These are phyloP conservation scores for Lepraria neglecta DNA, from an alignment of 495 filamentous ascomycete species.

Conservation along the genomic window DNA sequence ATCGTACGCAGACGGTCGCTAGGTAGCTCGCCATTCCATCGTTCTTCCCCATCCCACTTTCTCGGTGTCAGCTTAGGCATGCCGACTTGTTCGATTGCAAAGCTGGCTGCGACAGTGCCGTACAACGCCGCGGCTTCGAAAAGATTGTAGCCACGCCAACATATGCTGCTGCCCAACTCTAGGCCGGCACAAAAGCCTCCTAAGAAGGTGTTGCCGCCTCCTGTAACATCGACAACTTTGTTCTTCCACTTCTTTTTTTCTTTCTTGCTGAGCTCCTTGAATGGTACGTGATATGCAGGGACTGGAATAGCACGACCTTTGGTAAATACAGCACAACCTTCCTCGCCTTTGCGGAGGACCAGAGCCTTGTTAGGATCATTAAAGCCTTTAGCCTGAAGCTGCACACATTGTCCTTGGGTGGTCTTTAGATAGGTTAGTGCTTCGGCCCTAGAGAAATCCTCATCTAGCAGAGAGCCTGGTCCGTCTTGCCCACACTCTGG, in stretches of 20 bases:
- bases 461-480: neutral
- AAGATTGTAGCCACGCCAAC: neutral
- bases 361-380: conserved; percentile 43
- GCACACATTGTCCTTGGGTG: conserved; percentile 27
- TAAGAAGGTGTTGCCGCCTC: conserved; percentile 91
- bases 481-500: too few relatives aligned
- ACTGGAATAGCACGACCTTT: conserved; percentile 33
- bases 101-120: conserved; percentile 82
- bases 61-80: conserved; percentile 55
- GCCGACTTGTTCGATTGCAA: conserved; percentile 91
- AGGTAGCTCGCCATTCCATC: conserved; percentile 61
- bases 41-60: conserved; percentile 51
- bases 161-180: neutral
- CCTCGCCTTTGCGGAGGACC: conserved; percentile 51
- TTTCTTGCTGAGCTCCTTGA: neutral
- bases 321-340: conserved; percentile 51
- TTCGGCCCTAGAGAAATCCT: neutral
- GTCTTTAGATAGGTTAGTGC: neutral
- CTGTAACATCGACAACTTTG: conserved; percentile 82
- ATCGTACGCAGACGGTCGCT: neutral
- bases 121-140: conserved; percentile 49
- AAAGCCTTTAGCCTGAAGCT: conserved; percentile 51
- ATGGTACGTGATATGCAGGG: conserved; percentile 13
- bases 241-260: neutral
- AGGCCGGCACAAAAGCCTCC: conserved; percentile 47